Base-by-base conservation (phyloP, 2,329 filamentous ascomycete genomes). In the Fusarium sp. region DNA sequence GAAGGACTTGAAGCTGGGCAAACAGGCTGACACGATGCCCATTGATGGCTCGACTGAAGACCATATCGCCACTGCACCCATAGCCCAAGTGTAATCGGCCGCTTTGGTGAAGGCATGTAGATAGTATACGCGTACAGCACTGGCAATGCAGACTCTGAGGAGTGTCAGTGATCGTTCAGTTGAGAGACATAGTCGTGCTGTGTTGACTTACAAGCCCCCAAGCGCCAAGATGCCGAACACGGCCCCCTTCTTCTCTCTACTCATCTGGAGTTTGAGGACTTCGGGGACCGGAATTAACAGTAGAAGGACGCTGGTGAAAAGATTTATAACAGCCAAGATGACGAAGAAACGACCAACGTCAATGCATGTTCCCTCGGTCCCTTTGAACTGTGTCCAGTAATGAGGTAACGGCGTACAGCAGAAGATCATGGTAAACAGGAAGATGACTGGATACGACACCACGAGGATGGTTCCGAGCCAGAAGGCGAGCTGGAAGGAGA, bases 41-140 rank as follows among this genome's bases (percentile, higher is more conserved):
- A 60, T 29, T 6, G 57, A 60, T 2, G 57, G 57, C 2, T 60
- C 57, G 0, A 61, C 56, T 0, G 57, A 60, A 5, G 57, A 60
- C 57, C 48, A 61, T 4, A 61, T 60, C 2, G 55, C 55, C 12
- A 60, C 55, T 5, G 57, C 29, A 0, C 57, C 57, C 57, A 60
- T 60, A 0, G 34, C 29, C 57, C 57, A 60, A 19, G 56, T 60
- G 10, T 15, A 24, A 6, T 60, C 57, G 12, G 28, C 6, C 1
- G 38, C 41, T 38, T 26, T 48, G 10, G 42, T 2, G 6, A 40
- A 60, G 1, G 31, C 12, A 8, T 44, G 29, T 0, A 60, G 28
- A 13, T 60, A 60, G 28, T 60, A 28, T 1, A 60, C 44, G 22
- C 57, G 42, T 0, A 60, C 42, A 2, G 55, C 57, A 31, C 57